Base-by-base conservation (phyloP, 805 yeast genomes). In the Wickerhamiella slavikovae region DNA sequence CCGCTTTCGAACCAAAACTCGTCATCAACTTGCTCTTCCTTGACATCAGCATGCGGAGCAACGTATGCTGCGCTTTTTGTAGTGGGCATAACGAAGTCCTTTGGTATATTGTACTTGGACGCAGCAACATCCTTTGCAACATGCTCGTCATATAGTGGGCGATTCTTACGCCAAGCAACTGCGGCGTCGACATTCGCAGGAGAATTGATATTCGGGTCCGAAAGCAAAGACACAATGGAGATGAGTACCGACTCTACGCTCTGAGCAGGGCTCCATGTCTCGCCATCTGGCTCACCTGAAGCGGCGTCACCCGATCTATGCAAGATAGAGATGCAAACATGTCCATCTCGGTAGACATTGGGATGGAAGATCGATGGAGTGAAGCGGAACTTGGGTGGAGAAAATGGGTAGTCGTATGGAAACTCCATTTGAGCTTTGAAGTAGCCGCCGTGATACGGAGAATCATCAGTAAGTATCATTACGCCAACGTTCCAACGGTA, bases 171-270 rank as follows among this genome's bases (percentile, higher is more conserved):
- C 66, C 79, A 82, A 42, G 76, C 78, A 25, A 82, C 80, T 13
- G 93, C 77, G 12, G 96, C 96, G 51, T 85, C 96, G 29, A 85
- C 83, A 51, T 85, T 85, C 4, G 96, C 96, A 5, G 96, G 95
- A 1, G 93, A 78, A 36, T 70, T 67, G 35, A 78, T 73, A 55
- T 85, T 85, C 31, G 96, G 96, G 51, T 85, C 95, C 45, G 82
- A 93, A 43, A 85, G 63, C 30, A 85, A 62, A 6, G 94, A 80
- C 13, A 85, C 76, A 39, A 85, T 83, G 20, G 93, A 77, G 32
- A 85, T 75, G 44, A 85, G 64, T 7, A 85, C 93, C 19, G 77
- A 62, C 54, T 85, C 95, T 7, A 80, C 95, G 15, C 89, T 74
- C 57, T 83, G 94, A 2, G 53, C 56, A 5, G 57, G 57, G 35